Evolutionary conservation across 1,139 yeast species (phyloP).

Genomic region (Scheffersomyces illinoinensis): DNA sequence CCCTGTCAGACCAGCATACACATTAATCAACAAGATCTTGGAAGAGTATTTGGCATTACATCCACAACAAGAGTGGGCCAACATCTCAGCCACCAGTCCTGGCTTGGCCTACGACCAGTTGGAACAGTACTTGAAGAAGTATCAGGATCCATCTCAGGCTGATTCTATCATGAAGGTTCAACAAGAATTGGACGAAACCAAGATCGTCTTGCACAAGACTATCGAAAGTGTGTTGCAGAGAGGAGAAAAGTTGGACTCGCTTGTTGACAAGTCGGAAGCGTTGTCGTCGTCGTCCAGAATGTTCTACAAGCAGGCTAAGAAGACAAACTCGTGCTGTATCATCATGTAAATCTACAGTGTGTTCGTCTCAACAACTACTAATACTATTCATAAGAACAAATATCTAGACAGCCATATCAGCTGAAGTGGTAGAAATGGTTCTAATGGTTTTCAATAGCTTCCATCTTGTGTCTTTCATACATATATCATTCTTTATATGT

Average conservation of each 20-base stretch:
- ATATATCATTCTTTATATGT: neutral
- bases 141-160: constrained; percentile 97
- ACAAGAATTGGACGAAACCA: constrained; percentile 96
- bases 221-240: constrained; percentile 92
- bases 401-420: neutral
- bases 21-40: constrained; percentile 82
- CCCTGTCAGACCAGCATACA: constrained; percentile 97
- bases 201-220: constrained; percentile 92
- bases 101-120: constrained; percentile 59
- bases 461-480: neutral
- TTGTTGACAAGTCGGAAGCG: constrained; percentile 95
- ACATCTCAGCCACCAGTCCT: constrained; percentile 50
- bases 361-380: neutral
- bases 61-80: constrained; percentile 72
- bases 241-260: constrained; percentile 91
- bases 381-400: neutral
- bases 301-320: constrained; percentile 97
- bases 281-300: constrained; percentile 84
- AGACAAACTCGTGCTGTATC: constrained; percentile 94
- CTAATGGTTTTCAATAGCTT: neutral
- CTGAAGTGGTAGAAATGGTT: neutral
- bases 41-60: constrained; percentile 89
- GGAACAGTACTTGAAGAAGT: constrained; percentile 71
- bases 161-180: constrained; percentile 97
- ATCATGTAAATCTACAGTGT: constrained; percentile 48